Base-by-base conservation (phyloP, 345 rosid genomes). In the Clausena lansium region DNA sequence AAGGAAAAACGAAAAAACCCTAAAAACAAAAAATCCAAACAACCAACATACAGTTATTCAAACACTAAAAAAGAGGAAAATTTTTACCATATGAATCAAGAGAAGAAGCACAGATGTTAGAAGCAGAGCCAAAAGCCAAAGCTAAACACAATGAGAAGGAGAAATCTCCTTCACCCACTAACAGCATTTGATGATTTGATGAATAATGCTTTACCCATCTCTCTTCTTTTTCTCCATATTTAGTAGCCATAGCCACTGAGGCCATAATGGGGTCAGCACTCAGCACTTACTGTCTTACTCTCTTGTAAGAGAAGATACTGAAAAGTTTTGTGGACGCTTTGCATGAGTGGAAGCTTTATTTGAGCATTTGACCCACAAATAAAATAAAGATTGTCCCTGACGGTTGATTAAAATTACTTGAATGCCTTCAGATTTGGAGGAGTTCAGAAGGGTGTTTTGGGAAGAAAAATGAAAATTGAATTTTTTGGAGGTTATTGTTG, bases 141-240 rank as follows among this genome's bases (percentile, higher is more conserved):
- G 85, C 79, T 50, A 59, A 15, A 59, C 50, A 13, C 17, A 45
- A 13, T 0, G 91, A 85, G 55, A 91, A 88, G 0, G 93, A 89
- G 78, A 90, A 88, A 82, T 88, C 96, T 19, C 93, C 91, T 83
- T 90, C 93, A 2, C 92, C 95, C 11, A 91, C 92, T 19, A 91
- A 73, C 28, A 89, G 80, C 14, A 85, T 85, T 3, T 75, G 86
- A 38, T 89, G 90, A 32, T 77, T 71, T 3, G 91, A 82, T 50
- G 90, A 88, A 14, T 89, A 89, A 71, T 85, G 87, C 11, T 73
- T 76, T 36, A 85, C 80, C 91, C 89, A 80, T 66, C 78, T 86
- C 68, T 39, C 82, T 57, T 67, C 38, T 52, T 70, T 54, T 22
- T 69, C 57, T 30, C 7, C 61, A 64, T 67, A 66, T 70, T 36